A percentile compares a stretch with the other conserved stretches of the same genome.
phyloP scores from a whole-genome alignment of 2,329 filamentous ascomycete species.

The Calonectria fujianensis region DNA sequence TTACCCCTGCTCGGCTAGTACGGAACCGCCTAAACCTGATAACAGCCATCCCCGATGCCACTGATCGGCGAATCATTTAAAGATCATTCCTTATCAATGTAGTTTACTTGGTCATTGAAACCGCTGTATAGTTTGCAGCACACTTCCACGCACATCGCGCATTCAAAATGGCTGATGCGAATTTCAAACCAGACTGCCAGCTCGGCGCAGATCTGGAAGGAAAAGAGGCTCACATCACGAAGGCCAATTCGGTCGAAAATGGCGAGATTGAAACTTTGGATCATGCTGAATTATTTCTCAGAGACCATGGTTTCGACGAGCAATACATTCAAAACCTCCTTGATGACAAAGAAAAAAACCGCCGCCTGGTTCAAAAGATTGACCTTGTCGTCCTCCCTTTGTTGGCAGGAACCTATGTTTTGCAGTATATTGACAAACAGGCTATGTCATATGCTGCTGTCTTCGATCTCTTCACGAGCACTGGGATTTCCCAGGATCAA shows the following conservation, averaged over 20 bases:
- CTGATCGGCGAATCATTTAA: not conserved
- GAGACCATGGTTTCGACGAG: slow-evolving; percentile 48
- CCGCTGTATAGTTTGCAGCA: not conserved
- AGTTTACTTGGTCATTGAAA: too few relatives aligned
- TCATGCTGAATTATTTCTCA: slow-evolving; percentile 47
- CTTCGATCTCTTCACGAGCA: slow-evolving; percentile 70
- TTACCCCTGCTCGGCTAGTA: not conserved
- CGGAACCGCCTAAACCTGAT: not conserved
- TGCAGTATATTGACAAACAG: slow-evolving; percentile 74
- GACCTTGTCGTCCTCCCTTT: slow-evolving; percentile 70
- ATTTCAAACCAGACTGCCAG: slow-evolving; percentile 24
- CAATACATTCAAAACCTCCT: slow-evolving; percentile 49
- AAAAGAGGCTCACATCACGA: slow-evolving; percentile 35
- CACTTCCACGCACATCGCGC: too few relatives aligned
- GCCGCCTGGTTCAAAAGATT: slow-evolving; percentile 62
- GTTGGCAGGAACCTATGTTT: slow-evolving; percentile 66
- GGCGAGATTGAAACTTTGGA: slow-evolving; percentile 48
- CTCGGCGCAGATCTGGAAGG: slow-evolving; percentile 36
- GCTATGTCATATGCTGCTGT: slow-evolving; percentile 71
- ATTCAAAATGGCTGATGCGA: not conserved
- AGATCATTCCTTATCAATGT: not conserved
- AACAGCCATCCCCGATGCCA: not conserved
- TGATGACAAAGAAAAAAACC: slow-evolving; percentile 33
- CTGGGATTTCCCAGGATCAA: slow-evolving; percentile 64
- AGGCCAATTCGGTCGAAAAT: slow-evolving; percentile 41